Percentiles rank a stretch among this genome's conserved stretches.
phyloP scores from a whole-genome alignment of 495 filamentous ascomycete genomes.

The Immersiella caudata region DNA sequence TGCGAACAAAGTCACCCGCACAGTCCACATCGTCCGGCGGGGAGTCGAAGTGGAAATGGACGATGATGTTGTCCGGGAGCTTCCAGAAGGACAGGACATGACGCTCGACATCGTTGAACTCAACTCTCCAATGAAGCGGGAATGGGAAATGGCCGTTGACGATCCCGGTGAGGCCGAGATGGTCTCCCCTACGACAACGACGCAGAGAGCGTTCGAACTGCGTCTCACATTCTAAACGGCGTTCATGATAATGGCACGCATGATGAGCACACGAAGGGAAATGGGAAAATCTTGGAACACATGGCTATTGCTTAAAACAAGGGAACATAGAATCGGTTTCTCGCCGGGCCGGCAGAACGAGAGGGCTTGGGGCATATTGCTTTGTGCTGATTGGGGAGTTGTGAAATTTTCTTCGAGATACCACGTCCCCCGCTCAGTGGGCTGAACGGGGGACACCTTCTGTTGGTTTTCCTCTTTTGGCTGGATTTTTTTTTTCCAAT shows the following conservation, averaged over 20 bases:
- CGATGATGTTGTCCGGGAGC: constrained; percentile 83
- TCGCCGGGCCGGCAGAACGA: not conserved
- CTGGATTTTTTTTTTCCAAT: not conserved
- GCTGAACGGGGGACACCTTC: not conserved
- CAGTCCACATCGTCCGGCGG: constrained; percentile 68
- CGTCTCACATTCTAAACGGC: constrained; percentile 49
- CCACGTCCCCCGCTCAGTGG: constrained; percentile 17
- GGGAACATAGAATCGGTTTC: not conserved
- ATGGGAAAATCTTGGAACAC: constrained; percentile 8
- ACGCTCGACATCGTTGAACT: constrained; percentile 53
- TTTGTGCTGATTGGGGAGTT: not conserved
- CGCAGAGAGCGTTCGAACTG: constrained; percentile 48
- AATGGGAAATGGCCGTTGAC: constrained; percentile 58
- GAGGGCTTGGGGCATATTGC: not conserved
- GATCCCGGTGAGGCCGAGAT: constrained; percentile 43
- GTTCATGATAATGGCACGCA: not conserved
- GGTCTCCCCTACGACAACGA: constrained; percentile 39
- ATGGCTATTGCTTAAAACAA: not conserved
- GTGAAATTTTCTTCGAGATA: constrained; percentile 17
- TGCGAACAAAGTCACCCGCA: constrained; percentile 64
- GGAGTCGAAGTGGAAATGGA: constrained; percentile 86
- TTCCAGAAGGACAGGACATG: constrained; percentile 93
- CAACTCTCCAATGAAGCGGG: constrained; percentile 43
- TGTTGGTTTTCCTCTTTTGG: not conserved
- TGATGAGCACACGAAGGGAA: constrained; percentile 3